phyloP scores from a whole-genome alignment of 176 grass and related monocot species.

The Leersia perrieri region DNA sequence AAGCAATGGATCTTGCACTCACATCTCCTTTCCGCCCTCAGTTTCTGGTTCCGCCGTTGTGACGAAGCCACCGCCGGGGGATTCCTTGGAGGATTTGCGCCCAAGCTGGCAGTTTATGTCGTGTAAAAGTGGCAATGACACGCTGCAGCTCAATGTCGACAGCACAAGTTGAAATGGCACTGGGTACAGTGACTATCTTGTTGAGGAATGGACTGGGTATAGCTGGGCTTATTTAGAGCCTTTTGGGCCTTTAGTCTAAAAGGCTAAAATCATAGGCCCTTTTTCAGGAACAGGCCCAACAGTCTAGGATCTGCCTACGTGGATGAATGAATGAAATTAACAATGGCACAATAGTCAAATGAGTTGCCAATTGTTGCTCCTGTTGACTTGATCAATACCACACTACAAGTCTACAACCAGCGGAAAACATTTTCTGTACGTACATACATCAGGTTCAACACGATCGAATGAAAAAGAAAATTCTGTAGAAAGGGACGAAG shows the following conservation, averaged over 20 bases:
- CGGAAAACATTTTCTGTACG: background rate
- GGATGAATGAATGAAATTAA: background rate
- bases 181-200: background rate
- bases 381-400: background rate
- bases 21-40: background rate
- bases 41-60: slow-evolving; percentile 1
- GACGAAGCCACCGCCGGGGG: too few relatives aligned
- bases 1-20: slow-evolving; percentile 2
- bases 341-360: background rate
- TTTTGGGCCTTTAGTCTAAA: background rate
- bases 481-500: too few relatives aligned
- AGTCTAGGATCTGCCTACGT: background rate
- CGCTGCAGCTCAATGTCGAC: background rate
- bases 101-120: background rate
- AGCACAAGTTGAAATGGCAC: background rate
- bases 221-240: background rate
- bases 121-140: background rate
- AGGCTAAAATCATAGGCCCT: background rate
- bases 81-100: background rate
- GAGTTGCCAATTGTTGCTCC: background rate
- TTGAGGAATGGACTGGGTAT: background rate
- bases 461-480: background rate
- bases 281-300: background rate
- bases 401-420: too few relatives aligned
- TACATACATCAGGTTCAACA: background rate